A percentile compares a stretch with the other conserved stretches of the same genome.
phyloP scores from a whole-genome alignment of 2,329 filamentous ascomycete species.

The Paracoccidioides lutzii region DNA sequence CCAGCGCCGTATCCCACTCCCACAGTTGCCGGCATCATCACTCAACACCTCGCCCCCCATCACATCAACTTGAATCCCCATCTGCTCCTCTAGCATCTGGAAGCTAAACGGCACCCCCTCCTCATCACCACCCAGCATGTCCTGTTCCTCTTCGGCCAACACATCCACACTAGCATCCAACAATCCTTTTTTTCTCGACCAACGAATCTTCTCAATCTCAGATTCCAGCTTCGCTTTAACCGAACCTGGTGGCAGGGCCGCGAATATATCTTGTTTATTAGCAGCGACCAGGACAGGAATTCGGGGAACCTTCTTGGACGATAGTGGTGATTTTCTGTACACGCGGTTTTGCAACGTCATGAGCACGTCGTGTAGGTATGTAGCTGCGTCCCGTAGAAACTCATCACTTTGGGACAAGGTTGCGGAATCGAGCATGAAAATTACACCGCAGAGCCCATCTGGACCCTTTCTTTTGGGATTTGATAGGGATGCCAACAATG shows the following conservation, averaged over 20 bases:
- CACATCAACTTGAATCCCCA: constrained; percentile 65
- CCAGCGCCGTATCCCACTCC: constrained; percentile 67
- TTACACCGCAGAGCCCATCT: constrained; percentile 44
- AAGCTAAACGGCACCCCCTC: constrained; percentile 70
- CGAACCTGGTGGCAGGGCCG: constrained; percentile 65
- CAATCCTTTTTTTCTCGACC: constrained; percentile 65
- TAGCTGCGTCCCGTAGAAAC: constrained; percentile 56
- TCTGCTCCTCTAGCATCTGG: constrained; percentile 62
- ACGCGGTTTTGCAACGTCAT: constrained; percentile 64
- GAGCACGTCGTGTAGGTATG: constrained; percentile 83
- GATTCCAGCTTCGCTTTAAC: constrained; percentile 64
- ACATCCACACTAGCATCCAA: constrained; percentile 61
- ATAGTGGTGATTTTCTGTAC: constrained; percentile 30
- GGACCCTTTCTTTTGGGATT: constrained; percentile 24
- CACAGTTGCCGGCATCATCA: constrained; percentile 41
- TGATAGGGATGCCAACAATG: constrained; percentile 25
- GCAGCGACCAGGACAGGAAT: constrained; percentile 73
- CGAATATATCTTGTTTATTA: constrained; percentile 95
- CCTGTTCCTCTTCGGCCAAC: constrained; percentile 52
- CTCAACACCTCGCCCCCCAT: constrained; percentile 54
- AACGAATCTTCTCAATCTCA: constrained; percentile 67
- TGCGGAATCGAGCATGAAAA: constrained; percentile 83
- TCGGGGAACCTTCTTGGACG: constrained; percentile 40
- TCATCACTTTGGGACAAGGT: constrained; percentile 36
- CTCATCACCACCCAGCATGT: constrained; percentile 73